Percentiles rank a stretch among this genome's conserved stretches.
Conservation (phyloP, 805 yeast genomes). For the Wickerhamomyces ciferrii region DNA sequence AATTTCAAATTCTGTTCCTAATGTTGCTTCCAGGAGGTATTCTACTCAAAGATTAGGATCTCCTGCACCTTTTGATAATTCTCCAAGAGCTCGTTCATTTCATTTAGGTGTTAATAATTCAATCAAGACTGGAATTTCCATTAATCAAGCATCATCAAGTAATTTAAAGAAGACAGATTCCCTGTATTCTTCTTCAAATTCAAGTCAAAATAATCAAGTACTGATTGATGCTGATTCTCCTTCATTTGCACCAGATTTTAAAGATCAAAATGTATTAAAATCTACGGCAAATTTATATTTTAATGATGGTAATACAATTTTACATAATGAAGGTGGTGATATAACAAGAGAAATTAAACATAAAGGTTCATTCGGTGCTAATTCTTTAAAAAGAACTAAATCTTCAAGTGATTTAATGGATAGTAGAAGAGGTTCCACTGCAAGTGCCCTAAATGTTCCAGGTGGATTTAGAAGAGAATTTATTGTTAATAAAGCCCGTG, state of each 20-base stretch:
- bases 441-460: slow-evolving; percentile 68
- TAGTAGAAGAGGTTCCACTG: slow-evolving; percentile 53
- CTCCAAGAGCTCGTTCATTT: slow-evolving; percentile 3
- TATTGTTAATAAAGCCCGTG: slow-evolving; percentile 34
- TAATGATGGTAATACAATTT: slow-evolving; percentile 5
- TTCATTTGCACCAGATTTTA: slow-evolving; percentile 8
- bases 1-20: slow-evolving; percentile 1
- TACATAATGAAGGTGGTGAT: slow-evolving; percentile 20
- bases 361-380: slow-evolving; percentile 1
- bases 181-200: neutral
- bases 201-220: slow-evolving; percentile 2
- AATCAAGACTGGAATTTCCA: neutral
- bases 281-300: slow-evolving; percentile 9
- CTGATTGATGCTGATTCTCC: slow-evolving; percentile 14
- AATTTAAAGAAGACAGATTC: neutral
- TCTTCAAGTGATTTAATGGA: slow-evolving; percentile 17
- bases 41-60: slow-evolving; percentile 15
- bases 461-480: slow-evolving; percentile 81
- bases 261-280: slow-evolving; percentile 8
- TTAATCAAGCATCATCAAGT: neutral
- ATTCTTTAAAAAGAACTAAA: slow-evolving; percentile 11
- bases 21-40: slow-evolving; percentile 10
- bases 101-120: neutral
- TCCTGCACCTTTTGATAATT: slow-evolving; percentile 6
- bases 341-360: slow-evolving; percentile 15